Base-by-base conservation (phyloP, 1,139 yeast species). In the Sugiyamaella novakii region DNA sequence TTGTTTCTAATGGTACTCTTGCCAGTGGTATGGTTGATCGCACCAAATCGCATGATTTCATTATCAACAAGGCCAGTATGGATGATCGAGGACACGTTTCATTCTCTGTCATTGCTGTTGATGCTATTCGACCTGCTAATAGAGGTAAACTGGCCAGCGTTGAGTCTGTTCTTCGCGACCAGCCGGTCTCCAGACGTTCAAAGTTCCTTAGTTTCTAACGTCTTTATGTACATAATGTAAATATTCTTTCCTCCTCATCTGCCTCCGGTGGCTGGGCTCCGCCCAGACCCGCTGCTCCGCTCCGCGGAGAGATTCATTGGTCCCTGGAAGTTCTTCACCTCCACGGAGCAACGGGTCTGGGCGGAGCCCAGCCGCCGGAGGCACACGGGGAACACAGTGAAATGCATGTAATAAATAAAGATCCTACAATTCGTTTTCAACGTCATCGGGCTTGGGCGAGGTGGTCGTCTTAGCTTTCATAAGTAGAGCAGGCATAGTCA, bases 51-150 rank as follows among this genome's bases (percentile, higher is more conserved):
- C 41, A 37, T 14, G 30, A 48, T 33, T 48, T 48, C 33, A 43
- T 48, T 33, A 48, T 48, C 30, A 44, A 48, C 39, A 48, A 44
- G 39, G 51, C 51, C 12, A 44, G 42, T 22, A 48, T 48, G 51
- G 51, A 48, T 27, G 51, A 48, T 12, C 36, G 51, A 6, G 51
- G 51, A 7, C 51, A 43, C 4, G 51, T 48, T 7, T 37, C 43
- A 10, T 38, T 48, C 25, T 37, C 47, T n/a, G 51, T 30, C 21
- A 40, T 48, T 11, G 43, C 51, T 18, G 51, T 37, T 22, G 51
- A 48, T 28, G 29, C 51, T 14, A 36, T 43, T 28, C 27, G 45
- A 10, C 51, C 47, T 18, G 43, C 40, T 28, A 21, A 28, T 21
- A 33, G 43, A 31, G 19, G 34, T n/a, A 39, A 46, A 28, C 33